Evolutionary conservation across 805 yeast species (phyloP), one percentile per base, ranked within the genome.

Genomic region (Metschnikowia reukaufii): DNA sequence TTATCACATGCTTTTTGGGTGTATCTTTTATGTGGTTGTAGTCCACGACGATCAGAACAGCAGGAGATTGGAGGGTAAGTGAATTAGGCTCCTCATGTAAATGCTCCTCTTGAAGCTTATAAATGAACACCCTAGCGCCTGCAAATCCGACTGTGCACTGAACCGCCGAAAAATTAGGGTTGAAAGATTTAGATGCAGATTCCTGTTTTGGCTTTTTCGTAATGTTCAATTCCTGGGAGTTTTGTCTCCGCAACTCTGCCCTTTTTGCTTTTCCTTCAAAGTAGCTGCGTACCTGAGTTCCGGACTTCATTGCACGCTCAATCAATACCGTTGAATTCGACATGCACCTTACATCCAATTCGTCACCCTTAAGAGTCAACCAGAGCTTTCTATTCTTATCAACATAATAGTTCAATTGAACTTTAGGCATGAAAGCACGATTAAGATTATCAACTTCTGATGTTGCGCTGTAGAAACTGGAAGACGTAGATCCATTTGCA

Each of bases 21-120:
- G 68, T 25, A 0, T 59, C 47, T 31, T 67, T 67, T 15, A 57
- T 48, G 52, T 73, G 76, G 3, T 63, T 60, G 59, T 88, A 89
- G 47, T 76, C 79, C 0, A 82, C 56, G 2, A 76, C 73, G 5
- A 86, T 72, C 41, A 72, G 72, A 1, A 91, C 80, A 1, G 88
- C 85, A 0, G 98, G 98, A 0, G 96, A 79, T 43, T 79, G 85
- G 20, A 91, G 65, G 21, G 73, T 76, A 13, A 91, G 69, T 0
- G 86, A 76, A 0, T 68, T 66, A 0, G 88, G 76, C 2, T 58
- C 51, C 13, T 65, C 65, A 2, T 53, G 47, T 16, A 66, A 60
- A 3, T 69, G 57, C 8, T 68, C 76, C 29, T 74, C 68, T 38
- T 76, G 78, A 7, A 74, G 64, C 37, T 74, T 69, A 43, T 71